Percentiles rank a stretch among this genome's conserved stretches.
These are phyloP conservation scores for Erodium texanum DNA, from an alignment of 441 rosid genomes.

Conservation along the genomic window DNA sequence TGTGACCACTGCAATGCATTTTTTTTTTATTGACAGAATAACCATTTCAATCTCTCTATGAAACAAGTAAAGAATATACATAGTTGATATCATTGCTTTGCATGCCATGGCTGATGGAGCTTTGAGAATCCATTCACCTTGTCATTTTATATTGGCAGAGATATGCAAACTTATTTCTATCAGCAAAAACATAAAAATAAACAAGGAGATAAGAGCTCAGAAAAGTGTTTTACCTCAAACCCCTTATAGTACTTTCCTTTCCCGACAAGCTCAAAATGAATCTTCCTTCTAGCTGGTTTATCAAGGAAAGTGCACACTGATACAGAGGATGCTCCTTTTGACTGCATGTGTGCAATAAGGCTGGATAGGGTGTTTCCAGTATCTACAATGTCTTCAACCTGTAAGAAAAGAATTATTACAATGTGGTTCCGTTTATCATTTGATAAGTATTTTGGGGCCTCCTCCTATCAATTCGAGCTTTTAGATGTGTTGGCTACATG, in stretches of 20 bases:
- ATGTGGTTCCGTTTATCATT: too few relatives aligned
- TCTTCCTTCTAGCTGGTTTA: slow-evolving; percentile 59
- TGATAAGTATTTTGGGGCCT: too few relatives aligned
- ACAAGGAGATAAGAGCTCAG: neutral
- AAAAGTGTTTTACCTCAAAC: slow-evolving; percentile 42
- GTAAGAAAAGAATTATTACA: slow-evolving; percentile 11
- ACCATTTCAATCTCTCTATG: too few relatives aligned
- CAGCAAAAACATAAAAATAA: neutral
- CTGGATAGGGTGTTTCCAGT: slow-evolving; percentile 60
- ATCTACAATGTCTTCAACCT: slow-evolving; percentile 96
- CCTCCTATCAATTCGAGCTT: too few relatives aligned
- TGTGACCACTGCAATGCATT: too few relatives aligned
- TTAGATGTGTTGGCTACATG: too few relatives aligned
- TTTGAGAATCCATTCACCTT: neutral
- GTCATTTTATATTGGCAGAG: neutral
- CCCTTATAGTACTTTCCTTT: slow-evolving; percentile 73
- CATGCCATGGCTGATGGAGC: neutral
- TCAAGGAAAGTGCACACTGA: slow-evolving; percentile 78
- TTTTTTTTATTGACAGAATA: too few relatives aligned
- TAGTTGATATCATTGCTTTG: neutral
- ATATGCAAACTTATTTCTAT: neutral
- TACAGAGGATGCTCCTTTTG: slow-evolving; percentile 65
- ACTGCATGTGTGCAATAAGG: slow-evolving; percentile 45
- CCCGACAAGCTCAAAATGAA: slow-evolving; percentile 52
- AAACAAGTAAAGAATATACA: neutral